Conservation (phyloP, 1,284 basidiomycete species). For the Bondarzewia mesenterica region DNA sequence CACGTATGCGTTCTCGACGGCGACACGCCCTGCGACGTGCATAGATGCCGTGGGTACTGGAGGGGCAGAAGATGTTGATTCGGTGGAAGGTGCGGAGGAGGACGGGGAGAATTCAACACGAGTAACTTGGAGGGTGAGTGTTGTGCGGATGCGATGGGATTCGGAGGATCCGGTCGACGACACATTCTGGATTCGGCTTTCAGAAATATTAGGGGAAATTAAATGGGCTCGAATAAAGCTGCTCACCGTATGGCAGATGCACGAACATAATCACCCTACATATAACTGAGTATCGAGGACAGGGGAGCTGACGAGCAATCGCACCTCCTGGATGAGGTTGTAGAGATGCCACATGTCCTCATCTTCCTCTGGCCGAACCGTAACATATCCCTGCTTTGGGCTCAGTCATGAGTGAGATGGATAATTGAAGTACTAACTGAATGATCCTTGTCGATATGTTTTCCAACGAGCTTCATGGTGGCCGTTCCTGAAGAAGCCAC, state of each 20-base stretch:
- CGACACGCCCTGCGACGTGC: slow-evolving; percentile 85
- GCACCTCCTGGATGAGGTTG: slow-evolving; percentile 81
- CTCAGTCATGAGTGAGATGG: not conserved
- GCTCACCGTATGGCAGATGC: slow-evolving; percentile 79
- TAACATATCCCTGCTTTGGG: slow-evolving; percentile 70
- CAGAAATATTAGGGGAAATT: slow-evolving; percentile 3
- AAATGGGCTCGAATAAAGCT: not conserved
- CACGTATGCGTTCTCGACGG: slow-evolving; percentile 87
- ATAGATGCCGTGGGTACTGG: slow-evolving; percentile 53
- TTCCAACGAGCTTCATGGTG: slow-evolving; percentile 69
- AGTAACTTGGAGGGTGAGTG: slow-evolving; percentile 78
- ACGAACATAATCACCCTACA: slow-evolving; percentile 75
- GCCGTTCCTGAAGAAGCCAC: not conserved
- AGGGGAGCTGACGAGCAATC: slow-evolving; percentile 9
- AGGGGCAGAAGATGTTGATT: slow-evolving; percentile 32
- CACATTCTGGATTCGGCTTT: slow-evolving; percentile 66
- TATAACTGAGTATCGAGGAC: slow-evolving; percentile 6
- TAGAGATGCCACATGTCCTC: slow-evolving; percentile 99
- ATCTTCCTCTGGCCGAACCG: slow-evolving; percentile 87
- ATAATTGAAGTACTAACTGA: slow-evolving; percentile 41
- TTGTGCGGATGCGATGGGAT: slow-evolving; percentile 81
- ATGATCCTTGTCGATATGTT: slow-evolving; percentile 72
- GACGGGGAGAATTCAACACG: slow-evolving; percentile 66
- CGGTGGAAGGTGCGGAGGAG: slow-evolving; percentile 37
- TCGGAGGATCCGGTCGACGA: slow-evolving; percentile 92